Conservation (phyloP, 306 rosid species). For the Alnus rubra region DNA sequence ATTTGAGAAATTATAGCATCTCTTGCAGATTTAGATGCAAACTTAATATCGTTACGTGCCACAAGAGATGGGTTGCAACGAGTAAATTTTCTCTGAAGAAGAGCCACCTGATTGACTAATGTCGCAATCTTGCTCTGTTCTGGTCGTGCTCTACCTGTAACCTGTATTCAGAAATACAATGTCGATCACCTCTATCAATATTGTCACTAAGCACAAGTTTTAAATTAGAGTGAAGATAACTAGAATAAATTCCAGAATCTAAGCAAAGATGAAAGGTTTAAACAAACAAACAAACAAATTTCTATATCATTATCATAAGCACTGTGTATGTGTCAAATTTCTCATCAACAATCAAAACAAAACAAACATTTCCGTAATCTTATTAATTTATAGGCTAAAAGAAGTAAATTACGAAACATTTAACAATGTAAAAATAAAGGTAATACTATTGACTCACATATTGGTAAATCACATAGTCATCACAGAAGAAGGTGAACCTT, state of each 20-base stretch:
- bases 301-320: too few relatives aligned
- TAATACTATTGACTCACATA: conserved; percentile 37
- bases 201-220: neutral
- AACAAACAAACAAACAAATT: neutral
- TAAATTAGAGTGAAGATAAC: neutral
- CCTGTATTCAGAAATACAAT: conserved; percentile 26
- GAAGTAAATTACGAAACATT: too few relatives aligned
- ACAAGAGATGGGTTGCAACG: conserved; percentile 40
- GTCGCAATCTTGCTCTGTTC: conserved; percentile 22
- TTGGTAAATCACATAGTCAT: conserved; percentile 39
- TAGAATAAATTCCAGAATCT: too few relatives aligned
- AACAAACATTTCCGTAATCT: neutral
- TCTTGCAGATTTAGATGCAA: conserved; percentile 41
- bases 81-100: conserved; percentile 37
- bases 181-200: neutral
- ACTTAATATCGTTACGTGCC: conserved; percentile 22
- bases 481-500: conserved; percentile 36
- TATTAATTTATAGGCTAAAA: neutral
- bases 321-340: too few relatives aligned
- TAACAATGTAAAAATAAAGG: neutral
- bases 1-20: conserved; percentile 53
- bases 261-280: too few relatives aligned
- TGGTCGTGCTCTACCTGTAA: conserved; percentile 35
- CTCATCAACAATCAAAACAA: neutral
- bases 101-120: conserved; percentile 33